phyloP scores from a whole-genome alignment of 805 yeast genomes.

The Candida incommunis region DNA sequence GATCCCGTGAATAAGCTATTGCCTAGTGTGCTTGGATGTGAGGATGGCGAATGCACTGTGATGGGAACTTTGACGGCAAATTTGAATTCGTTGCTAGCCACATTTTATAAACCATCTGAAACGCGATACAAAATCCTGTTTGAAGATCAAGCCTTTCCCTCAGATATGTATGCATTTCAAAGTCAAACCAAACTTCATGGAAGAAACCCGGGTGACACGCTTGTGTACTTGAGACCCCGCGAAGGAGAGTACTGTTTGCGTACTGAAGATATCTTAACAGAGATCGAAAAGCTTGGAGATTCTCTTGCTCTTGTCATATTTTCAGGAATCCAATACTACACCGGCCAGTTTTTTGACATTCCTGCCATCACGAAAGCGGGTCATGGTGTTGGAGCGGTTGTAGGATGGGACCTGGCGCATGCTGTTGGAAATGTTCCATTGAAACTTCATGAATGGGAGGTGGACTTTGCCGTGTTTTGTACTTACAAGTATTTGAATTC shows the following conservation, averaged over 20 bases:
- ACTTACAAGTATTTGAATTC: slow-evolving; percentile 81
- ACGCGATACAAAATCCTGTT: slow-evolving; percentile 55
- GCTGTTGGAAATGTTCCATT: slow-evolving; percentile 81
- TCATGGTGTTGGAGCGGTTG: slow-evolving; percentile 33
- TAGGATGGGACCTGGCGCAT: slow-evolving; percentile 94
- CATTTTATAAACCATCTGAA: slow-evolving; percentile 60
- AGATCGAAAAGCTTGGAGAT: slow-evolving; percentile 42
- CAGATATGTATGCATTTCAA: slow-evolving; percentile 76
- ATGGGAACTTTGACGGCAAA: slow-evolving; percentile 82
- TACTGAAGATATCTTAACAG: slow-evolving; percentile 46
- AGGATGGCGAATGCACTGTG: slow-evolving; percentile 58
- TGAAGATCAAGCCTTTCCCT: slow-evolving; percentile 83
- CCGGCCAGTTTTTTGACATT: slow-evolving; percentile 80
- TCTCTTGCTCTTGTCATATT: slow-evolving; percentile 61
- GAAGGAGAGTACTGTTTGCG: slow-evolving; percentile 39
- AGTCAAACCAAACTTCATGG: slow-evolving; percentile 58
- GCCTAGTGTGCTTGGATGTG: slow-evolving; percentile 65
- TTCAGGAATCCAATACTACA: slow-evolving; percentile 83
- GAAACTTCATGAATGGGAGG: slow-evolving; percentile 71
- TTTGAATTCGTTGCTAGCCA: slow-evolving; percentile 55
- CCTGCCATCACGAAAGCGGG: slow-evolving; percentile 51
- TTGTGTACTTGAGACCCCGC: slow-evolving; percentile 54
- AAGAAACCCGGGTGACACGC: slow-evolving; percentile 33
- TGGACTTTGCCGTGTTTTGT: slow-evolving; percentile 93
- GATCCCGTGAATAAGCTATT: slow-evolving; percentile 55